These are phyloP conservation scores for Boletus subparvulus DNA, from an alignment of 768 basidiomycete genomes.

Conservation along the genomic window DNA sequence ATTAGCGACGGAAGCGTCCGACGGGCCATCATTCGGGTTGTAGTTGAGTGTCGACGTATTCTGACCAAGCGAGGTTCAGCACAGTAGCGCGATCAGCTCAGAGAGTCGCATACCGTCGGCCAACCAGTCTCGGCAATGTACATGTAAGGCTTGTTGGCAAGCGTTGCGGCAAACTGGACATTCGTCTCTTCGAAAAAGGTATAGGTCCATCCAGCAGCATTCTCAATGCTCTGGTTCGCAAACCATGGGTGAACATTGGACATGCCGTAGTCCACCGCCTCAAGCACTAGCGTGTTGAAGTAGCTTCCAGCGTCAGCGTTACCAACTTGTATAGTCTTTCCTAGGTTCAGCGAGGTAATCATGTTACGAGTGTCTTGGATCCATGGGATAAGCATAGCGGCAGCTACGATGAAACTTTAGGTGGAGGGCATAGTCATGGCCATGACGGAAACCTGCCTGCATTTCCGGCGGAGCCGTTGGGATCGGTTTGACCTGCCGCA, in stretches of 20 bases:
- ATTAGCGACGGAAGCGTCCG: conserved; percentile 56
- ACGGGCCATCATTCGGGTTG: conserved; percentile 67
- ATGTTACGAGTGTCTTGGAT: conserved; percentile 66
- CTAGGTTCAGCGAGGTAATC: conserved; percentile 54
- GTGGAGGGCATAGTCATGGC: neutral
- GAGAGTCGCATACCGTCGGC: conserved; percentile 57
- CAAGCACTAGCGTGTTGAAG: conserved; percentile 71
- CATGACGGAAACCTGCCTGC: conserved; percentile 18
- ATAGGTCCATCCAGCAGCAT: conserved; percentile 79
- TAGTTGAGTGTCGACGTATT: conserved; percentile 54
- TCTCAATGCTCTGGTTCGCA: conserved; percentile 66
- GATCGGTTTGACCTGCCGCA: conserved; percentile 46
- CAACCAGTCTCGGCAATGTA: conserved; percentile 95
- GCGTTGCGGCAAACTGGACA: conserved; percentile 49
- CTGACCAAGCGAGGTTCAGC: conserved; percentile 33
- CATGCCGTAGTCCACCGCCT: conserved; percentile 72
- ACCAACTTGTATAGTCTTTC: conserved; percentile 67
- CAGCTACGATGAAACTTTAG: conserved; percentile 39
- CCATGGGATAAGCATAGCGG: conserved; percentile 57
- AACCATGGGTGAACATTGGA: conserved; percentile 95
- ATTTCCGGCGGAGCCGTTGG: conserved; percentile 61
- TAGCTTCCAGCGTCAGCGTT: conserved; percentile 84
- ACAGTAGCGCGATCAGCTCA: neutral
- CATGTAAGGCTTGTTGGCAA: conserved; percentile 74
- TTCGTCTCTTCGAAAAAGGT: conserved; percentile 74